phyloP scores from a whole-genome alignment of 2,329 filamentous ascomycete species.

The Huntiella decipiens region DNA sequence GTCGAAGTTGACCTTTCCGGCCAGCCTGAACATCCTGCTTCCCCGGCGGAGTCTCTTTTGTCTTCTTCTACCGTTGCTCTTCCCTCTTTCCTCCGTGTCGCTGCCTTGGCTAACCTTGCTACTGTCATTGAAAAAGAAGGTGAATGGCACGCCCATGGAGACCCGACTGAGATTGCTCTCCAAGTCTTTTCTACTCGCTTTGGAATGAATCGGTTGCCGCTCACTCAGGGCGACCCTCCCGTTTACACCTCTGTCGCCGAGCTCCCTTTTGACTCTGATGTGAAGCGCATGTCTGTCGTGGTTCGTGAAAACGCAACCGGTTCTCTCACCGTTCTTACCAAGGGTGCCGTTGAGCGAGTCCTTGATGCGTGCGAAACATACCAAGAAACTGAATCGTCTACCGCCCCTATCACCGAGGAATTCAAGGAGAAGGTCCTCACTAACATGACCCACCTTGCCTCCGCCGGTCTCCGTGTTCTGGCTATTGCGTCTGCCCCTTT shows the following conservation, averaged over 20 bases:
- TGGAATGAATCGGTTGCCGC: constrained; percentile 34
- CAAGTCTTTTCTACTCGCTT: constrained; percentile 53
- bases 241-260: constrained; percentile 41
- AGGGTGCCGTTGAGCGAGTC: constrained; percentile 50
- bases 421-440: constrained; percentile 35
- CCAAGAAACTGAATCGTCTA: constrained; percentile 16
- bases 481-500: constrained; percentile 36
- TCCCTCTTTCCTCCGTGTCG: constrained; percentile 36
- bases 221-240: constrained; percentile 28
- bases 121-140: constrained; percentile 26
- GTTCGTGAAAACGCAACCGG: constrained; percentile 26
- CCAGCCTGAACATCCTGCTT: constrained; percentile 15
- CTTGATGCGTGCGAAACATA: constrained; percentile 38
- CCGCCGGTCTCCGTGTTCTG: constrained; percentile 46
- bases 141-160: constrained; percentile 40
- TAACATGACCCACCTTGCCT: constrained; percentile 45
- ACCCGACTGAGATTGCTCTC: constrained; percentile 54
- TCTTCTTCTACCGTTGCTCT: constrained; percentile 23
- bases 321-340: constrained; percentile 27
- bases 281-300: constrained; percentile 58
- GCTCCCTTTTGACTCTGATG: constrained; percentile 51
- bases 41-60: constrained; percentile 19
- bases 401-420: constrained; percentile 27
- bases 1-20: constrained; percentile 21
- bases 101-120: constrained; percentile 37